These are phyloP conservation scores for Pythium vanterpoolii DNA, from an alignment of 352 stramenopile genomes.

Conservation along the genomic window DNA sequence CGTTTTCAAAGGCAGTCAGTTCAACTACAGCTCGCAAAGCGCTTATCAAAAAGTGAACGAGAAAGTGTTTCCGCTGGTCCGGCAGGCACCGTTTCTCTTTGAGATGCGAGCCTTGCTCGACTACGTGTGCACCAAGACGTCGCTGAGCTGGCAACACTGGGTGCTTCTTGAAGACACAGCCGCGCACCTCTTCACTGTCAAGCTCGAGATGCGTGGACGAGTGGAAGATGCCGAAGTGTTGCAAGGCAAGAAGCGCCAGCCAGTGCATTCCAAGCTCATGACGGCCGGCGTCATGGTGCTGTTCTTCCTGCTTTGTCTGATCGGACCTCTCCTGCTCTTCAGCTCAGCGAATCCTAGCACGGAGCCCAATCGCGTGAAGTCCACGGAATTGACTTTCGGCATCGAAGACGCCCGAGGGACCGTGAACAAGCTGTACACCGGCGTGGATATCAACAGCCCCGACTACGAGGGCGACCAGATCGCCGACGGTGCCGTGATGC, in stretches of 20 bases:
- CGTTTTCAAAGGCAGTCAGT: conserved; percentile 76
- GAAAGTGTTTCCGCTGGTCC: conserved; percentile 69
- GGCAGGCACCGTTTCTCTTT: conserved; percentile 83
- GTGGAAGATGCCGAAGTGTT: conserved; percentile 63
- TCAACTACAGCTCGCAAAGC: conserved; percentile 63
- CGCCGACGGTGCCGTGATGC: conserved; percentile 69
- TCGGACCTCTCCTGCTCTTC: conserved; percentile 78
- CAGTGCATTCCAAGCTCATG: conserved; percentile 56
- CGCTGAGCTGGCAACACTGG: conserved; percentile 78
- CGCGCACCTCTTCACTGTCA: conserved; percentile 74
- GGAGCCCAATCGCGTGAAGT: conserved; percentile 58
- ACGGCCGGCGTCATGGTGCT: conserved; percentile 78
- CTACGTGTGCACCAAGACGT: conserved; percentile 86
- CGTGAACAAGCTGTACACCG: conserved; percentile 71
- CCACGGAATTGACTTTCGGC: conserved; percentile 62
- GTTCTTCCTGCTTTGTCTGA: conserved; percentile 69
- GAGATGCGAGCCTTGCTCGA: conserved; percentile 85
- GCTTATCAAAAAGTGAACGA: conserved; percentile 50
- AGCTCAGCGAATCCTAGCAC: conserved; percentile 87
- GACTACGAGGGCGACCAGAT: conserved; percentile 59
- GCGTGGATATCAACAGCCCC: conserved; percentile 70
- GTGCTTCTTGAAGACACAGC: conserved; percentile 81
- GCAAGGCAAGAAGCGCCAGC: conserved; percentile 79
- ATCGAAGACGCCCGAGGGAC: conserved; percentile 73
- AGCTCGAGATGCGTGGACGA: conserved; percentile 74